phyloP scores from a whole-genome alignment of 768 basidiomycete species.

The Lactifluus subvellereus region DNA sequence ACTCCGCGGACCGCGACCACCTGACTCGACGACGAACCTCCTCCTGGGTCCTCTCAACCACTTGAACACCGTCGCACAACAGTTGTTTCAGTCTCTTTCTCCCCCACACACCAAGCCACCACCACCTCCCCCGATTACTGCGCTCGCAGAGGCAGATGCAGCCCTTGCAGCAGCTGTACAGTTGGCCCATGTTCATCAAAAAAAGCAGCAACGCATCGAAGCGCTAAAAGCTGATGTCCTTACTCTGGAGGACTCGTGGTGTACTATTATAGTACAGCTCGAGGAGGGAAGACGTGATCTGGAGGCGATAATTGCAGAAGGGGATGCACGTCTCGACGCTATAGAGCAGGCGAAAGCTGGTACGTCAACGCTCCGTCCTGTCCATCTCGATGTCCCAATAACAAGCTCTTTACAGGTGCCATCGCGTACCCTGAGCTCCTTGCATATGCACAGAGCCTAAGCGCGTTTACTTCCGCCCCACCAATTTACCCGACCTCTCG shows the following conservation, averaged over 20 bases:
- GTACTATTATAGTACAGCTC: slow-evolving; percentile 58
- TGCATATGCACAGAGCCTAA: slow-evolving; percentile 78
- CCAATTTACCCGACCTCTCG: slow-evolving; percentile 78
- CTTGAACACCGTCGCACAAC: slow-evolving; percentile 57
- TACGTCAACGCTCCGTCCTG: slow-evolving; percentile 30
- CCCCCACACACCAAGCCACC: slow-evolving; percentile 59
- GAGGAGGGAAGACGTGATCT: slow-evolving; percentile 63
- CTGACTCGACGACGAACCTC: slow-evolving; percentile 52
- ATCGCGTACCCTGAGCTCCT: slow-evolving; percentile 80
- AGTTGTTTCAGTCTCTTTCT: slow-evolving; percentile 68
- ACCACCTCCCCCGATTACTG: slow-evolving; percentile 48
- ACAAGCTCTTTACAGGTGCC: slow-evolving; percentile 42
- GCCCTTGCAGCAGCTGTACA: slow-evolving; percentile 61
- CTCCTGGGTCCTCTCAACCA: slow-evolving; percentile 58
- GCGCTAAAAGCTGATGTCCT: slow-evolving; percentile 64
- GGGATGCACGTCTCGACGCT: slow-evolving; percentile 63
- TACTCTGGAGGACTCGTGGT: slow-evolving; percentile 60
- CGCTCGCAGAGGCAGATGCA: slow-evolving; percentile 59
- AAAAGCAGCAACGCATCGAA: slow-evolving; percentile 70
- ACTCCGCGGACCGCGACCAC: background rate
- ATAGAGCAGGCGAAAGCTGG: slow-evolving; percentile 71
- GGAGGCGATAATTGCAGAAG: slow-evolving; percentile 65
- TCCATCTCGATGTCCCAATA: background rate
- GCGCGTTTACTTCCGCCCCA: slow-evolving; percentile 82
- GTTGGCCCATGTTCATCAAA: slow-evolving; percentile 64